phyloP scores from a whole-genome alignment of 208 protist genomes.

The Eutreptiella sp. region DNA sequence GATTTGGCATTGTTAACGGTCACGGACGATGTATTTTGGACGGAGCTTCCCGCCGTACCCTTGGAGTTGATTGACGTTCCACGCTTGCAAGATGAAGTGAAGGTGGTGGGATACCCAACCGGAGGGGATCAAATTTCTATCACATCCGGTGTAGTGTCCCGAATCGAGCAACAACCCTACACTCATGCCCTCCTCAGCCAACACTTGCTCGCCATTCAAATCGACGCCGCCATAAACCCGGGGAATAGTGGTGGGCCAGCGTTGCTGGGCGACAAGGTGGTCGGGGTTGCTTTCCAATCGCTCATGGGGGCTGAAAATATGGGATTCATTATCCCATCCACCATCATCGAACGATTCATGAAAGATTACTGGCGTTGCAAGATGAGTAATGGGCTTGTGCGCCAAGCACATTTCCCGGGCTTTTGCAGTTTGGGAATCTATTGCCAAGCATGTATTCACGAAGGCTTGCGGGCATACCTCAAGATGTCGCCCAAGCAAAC shows the following conservation, averaged over 20 bases:
- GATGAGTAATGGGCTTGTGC: no score
- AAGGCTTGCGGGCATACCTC: conserved; percentile 29
- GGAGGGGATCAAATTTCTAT: conserved; percentile 57
- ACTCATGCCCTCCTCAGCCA: conserved; percentile 17
- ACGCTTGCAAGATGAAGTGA: conserved; percentile 46
- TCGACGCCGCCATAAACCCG: conserved; percentile 52
- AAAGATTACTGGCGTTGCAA: conserved; percentile 23
- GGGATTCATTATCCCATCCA: conserved; percentile 48
- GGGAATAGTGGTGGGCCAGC: conserved; percentile 50
- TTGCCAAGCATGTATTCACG: conserved; percentile 29
- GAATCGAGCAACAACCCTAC: conserved; percentile 45
- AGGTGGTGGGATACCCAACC: conserved; percentile 50
- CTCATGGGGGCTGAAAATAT: conserved; percentile 41
- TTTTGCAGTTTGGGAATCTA: conserved; percentile 38
- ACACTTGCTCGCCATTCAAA: conserved; percentile 46
- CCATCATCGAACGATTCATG: conserved; percentile 42
- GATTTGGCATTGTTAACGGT: conserved; percentile 49
- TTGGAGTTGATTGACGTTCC: conserved; percentile 46
- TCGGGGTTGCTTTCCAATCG: conserved; percentile 50
- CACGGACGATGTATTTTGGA: conserved; percentile 46
- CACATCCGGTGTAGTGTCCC: conserved; percentile 44
- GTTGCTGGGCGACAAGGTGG: conserved; percentile 24
- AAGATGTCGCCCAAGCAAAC: conserved; percentile 27
- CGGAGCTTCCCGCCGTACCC: conserved; percentile 15
- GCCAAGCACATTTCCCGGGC: conserved; percentile 25